phyloP scores from a whole-genome alignment of 2,329 filamentous ascomycete genomes.

The Trichophyton equinum region DNA sequence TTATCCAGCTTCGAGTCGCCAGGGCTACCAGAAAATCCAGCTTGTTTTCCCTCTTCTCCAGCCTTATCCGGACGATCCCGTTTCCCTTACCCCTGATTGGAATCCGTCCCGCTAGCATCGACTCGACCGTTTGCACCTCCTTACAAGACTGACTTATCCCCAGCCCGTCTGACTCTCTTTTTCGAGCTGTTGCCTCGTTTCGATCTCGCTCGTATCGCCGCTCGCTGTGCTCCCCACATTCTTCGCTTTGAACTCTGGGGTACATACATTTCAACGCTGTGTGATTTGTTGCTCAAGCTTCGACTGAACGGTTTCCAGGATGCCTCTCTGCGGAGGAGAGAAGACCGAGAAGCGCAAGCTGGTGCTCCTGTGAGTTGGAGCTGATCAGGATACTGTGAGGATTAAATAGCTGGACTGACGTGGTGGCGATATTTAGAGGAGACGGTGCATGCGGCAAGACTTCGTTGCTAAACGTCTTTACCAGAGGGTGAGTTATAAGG shows the following conservation, averaged over 20 bases:
- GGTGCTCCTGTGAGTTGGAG: slow-evolving; percentile 60
- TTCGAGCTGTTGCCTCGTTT: not conserved
- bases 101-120: not conserved
- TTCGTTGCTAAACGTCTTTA: slow-evolving; percentile 94
- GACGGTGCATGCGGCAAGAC: slow-evolving; percentile 97
- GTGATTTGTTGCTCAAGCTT: no score
- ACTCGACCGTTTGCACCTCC: not conserved
- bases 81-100: not conserved
- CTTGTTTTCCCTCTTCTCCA: not conserved
- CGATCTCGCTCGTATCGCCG: slow-evolving; percentile 1
- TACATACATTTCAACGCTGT: not conserved
- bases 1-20: no score
- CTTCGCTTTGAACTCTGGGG: not conserved
- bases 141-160: not conserved
- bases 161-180: not conserved
- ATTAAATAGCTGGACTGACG: not conserved
- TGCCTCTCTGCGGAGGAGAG: slow-evolving; percentile 50
- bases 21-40: not conserved
- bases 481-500: slow-evolving; percentile 58
- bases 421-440: slow-evolving; percentile 45
- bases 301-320: slow-evolving; percentile 22
- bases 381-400: not conserved
- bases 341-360: slow-evolving; percentile 94
- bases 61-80: slow-evolving; percentile 2
- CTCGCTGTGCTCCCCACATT: not conserved